Conservation (phyloP, 768 basidiomycete genomes). For the Suillus decipiens region DNA sequence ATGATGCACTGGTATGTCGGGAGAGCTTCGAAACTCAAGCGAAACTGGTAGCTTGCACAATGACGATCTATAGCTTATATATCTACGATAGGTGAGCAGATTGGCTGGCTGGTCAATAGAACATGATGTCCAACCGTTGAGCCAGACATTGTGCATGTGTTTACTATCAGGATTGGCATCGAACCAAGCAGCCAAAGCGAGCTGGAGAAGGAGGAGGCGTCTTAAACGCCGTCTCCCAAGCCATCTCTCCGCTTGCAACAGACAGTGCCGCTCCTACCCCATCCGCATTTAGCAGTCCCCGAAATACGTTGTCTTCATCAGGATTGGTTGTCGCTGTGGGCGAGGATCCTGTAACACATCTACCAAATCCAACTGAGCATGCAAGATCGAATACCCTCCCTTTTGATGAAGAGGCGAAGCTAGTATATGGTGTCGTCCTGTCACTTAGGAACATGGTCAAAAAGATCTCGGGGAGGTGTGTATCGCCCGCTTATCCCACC, state of each 20-base stretch:
- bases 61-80: slow-evolving; percentile 93
- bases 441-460: slow-evolving; percentile 93
- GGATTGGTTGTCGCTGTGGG: slow-evolving; percentile 69
- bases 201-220: slow-evolving; percentile 69
- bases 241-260: slow-evolving; percentile 44
- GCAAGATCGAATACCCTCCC: slow-evolving; percentile 57
- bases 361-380: slow-evolving; percentile 22
- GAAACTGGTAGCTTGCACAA: slow-evolving; percentile 26
- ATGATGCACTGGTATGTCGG: no score
- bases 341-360: slow-evolving; percentile 38
- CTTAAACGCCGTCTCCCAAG: slow-evolving; percentile 77
- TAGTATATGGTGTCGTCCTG: slow-evolving; percentile 94
- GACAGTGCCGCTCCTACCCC: slow-evolving; percentile 33
- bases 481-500: slow-evolving; percentile 1
- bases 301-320: slow-evolving; percentile 67
- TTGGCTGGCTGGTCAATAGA: slow-evolving; percentile 1
- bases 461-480: slow-evolving; percentile 86
- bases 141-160: slow-evolving; percentile 86
- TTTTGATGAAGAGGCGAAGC: slow-evolving; percentile 96
- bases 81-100: slow-evolving; percentile 80
- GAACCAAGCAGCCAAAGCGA: slow-evolving; percentile 69
- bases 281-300: slow-evolving; percentile 54
- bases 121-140: slow-evolving; percentile 12
- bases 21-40: no score
- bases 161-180: slow-evolving; percentile 96